phyloP scores from a whole-genome alignment of 441 rosid species.

The Gossypium trilobum region DNA sequence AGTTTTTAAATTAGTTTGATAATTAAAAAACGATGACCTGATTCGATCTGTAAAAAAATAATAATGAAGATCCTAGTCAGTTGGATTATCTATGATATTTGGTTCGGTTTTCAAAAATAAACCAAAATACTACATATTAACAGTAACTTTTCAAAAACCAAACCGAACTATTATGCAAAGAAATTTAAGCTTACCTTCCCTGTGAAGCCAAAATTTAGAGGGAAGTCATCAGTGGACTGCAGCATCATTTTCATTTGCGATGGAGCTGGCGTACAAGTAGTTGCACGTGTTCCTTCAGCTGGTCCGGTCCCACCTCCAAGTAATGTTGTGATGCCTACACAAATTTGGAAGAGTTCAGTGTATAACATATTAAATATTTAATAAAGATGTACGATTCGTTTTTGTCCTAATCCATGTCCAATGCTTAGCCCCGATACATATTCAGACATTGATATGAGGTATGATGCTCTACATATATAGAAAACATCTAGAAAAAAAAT shows the following conservation, averaged over 20 bases:
- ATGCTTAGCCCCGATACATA: not conserved
- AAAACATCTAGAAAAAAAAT: not conserved
- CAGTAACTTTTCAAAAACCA: too few species aligned
- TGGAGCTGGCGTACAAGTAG: slow-evolving; percentile 86
- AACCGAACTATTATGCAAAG: not conserved
- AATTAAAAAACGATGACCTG: too few species aligned
- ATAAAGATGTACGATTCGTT: not conserved
- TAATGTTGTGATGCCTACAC: slow-evolving; percentile 77
- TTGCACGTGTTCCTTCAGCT: slow-evolving; percentile 86
- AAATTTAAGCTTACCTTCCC: slow-evolving; percentile 58
- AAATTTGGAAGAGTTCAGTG: slow-evolving; percentile 4
- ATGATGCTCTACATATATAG: not conserved
- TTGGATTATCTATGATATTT: too few species aligned
- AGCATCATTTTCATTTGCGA: slow-evolving; percentile 80
- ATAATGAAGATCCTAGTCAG: not conserved
- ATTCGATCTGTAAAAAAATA: too few species aligned
- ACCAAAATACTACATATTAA: too few species aligned
- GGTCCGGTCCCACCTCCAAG: slow-evolving; percentile 98
- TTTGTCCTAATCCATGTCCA: not conserved
- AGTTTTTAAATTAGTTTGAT: too few species aligned
- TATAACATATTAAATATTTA: not conserved
- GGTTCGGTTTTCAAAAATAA: too few species aligned
- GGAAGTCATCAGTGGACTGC: slow-evolving; percentile 84
- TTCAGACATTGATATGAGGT: not conserved
- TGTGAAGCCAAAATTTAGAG: slow-evolving; percentile 90